Percentiles rank a stretch among this genome's conserved stretches.
Conservation (phyloP, 2,329 filamentous ascomycete genomes). For the Aureobasidium sp. region DNA sequence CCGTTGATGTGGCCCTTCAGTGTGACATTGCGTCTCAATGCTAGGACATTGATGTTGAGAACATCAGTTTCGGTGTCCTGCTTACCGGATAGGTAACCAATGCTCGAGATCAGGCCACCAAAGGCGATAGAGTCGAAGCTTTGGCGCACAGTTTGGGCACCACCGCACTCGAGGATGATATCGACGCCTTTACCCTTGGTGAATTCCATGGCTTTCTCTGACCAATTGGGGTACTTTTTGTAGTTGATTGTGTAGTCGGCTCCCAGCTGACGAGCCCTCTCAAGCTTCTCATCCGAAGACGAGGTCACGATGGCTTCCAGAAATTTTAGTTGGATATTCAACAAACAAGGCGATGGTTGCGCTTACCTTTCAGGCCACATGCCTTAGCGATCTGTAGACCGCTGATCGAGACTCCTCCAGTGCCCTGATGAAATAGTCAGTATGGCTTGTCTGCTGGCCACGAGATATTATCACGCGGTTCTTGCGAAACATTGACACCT, state of each 20-base stretch:
- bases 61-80: slow-evolving; percentile 48
- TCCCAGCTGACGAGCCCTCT: slow-evolving; percentile 48
- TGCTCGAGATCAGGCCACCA: slow-evolving; percentile 37
- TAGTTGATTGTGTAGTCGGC: slow-evolving; percentile 57
- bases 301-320: slow-evolving; percentile 32
- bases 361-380: slow-evolving; percentile 38
- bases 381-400: slow-evolving; percentile 33
- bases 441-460: background rate
- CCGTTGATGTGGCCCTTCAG: slow-evolving; percentile 57
- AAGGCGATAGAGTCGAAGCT: slow-evolving; percentile 38
- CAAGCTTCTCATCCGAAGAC: slow-evolving; percentile 22
- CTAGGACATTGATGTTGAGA: slow-evolving; percentile 54
- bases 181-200: slow-evolving; percentile 38
- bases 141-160: slow-evolving; percentile 41
- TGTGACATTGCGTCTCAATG: slow-evolving; percentile 45
- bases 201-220: slow-evolving; percentile 46
- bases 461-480: background rate
- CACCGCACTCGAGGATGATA: slow-evolving; percentile 47
- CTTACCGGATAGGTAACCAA: slow-evolving; percentile 45
- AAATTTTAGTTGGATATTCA: slow-evolving; percentile 25
- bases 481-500: background rate
- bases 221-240: slow-evolving; percentile 51
- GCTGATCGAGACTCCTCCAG: slow-evolving; percentile 19
- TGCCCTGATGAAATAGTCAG: slow-evolving; percentile 19
- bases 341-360: slow-evolving; percentile 25